Evolutionary conservation across 2,329 filamentous ascomycete species (phyloP).

Genomic region (Oidium heveae): DNA sequence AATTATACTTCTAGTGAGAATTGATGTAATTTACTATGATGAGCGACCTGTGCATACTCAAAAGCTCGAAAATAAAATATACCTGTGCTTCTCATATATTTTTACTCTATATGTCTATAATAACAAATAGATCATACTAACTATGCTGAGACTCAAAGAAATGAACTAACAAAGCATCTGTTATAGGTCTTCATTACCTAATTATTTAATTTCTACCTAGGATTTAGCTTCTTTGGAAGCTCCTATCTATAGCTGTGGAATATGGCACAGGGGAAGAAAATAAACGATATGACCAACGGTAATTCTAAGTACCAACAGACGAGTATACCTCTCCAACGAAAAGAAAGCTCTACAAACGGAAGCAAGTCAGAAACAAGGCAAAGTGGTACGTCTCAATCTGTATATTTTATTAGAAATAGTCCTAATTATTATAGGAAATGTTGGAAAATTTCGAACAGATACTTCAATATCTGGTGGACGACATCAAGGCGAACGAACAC

Average conservation of each 20-base stretch:
- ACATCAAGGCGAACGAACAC: slow-evolving; percentile 40
- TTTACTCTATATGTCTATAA: background rate
- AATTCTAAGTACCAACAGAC: slow-evolving; percentile 19
- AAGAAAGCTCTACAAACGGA: slow-evolving; percentile 27
- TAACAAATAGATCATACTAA: background rate
- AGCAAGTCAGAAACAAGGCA: slow-evolving; percentile 24
- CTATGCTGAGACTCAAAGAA: too few species aligned
- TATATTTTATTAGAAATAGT: background rate
- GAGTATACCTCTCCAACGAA: slow-evolving; percentile 33
- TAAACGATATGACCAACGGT: slow-evolving; percentile 19
- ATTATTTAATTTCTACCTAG: background rate
- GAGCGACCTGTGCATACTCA: background rate
- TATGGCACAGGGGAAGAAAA: slow-evolving; percentile 31
- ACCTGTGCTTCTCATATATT: background rate
- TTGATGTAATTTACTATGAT: background rate
- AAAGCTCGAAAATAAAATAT: background rate
- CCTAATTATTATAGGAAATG: slow-evolving; percentile 25
- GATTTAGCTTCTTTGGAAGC: background rate
- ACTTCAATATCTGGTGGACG: slow-evolving; percentile 60
- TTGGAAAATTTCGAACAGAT: slow-evolving; percentile 59
- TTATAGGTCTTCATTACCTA: background rate
- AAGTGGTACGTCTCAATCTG: slow-evolving; percentile 24
- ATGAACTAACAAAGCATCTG: background rate
- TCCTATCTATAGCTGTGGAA: slow-evolving; percentile 16
- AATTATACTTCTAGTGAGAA: background rate